A percentile compares a stretch with the other conserved stretches of the same genome.
Evolutionary conservation across 1,284 basidiomycete species (phyloP).

Genomic region (Trametes hirsuta): DNA sequence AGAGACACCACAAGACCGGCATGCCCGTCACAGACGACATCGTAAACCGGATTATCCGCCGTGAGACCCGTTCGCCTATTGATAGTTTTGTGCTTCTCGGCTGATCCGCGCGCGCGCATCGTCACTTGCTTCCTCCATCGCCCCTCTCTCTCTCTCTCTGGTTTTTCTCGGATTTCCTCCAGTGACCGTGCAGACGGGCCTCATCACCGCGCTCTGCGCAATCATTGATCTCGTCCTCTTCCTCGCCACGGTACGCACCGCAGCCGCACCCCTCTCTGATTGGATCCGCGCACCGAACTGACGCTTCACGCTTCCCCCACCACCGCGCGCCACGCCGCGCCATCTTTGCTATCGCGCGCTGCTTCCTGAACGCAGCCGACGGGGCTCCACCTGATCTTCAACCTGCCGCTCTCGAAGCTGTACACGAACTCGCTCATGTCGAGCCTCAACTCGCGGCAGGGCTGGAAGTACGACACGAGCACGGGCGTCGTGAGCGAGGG

Average conservation of each 20-base stretch:
- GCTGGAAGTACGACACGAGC: constrained; percentile 34
- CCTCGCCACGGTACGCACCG: constrained; percentile 30
- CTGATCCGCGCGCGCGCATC: neutral
- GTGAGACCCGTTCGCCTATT: constrained; percentile 31
- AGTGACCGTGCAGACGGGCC: constrained; percentile 42
- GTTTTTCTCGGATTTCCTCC: neutral
- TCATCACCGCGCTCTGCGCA: constrained; percentile 39
- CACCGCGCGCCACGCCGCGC: no score
- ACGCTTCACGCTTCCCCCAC: no score
- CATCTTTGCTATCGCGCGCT: neutral
- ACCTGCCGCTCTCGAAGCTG: constrained; percentile 37
- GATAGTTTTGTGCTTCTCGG: no score
- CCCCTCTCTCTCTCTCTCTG: no score
- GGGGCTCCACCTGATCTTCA: constrained; percentile 37
- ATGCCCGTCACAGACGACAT: constrained; percentile 39
- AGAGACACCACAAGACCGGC: constrained; percentile 46
- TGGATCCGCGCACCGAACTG: no score
- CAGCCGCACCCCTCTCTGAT: no score
- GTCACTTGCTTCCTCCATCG: no score
- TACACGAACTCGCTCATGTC: constrained; percentile 41
- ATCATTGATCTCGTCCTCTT: constrained; percentile 37
- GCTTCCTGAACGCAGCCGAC: constrained; percentile 21
- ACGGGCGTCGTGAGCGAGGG: constrained; percentile 7
- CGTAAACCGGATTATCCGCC: constrained; percentile 45
- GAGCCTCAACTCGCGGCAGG: constrained; percentile 37